Evolutionary conservation across 805 yeast species (phyloP), one percentile per base, ranked within the genome.

Genomic region (Jamesozyma rosinii): DNA sequence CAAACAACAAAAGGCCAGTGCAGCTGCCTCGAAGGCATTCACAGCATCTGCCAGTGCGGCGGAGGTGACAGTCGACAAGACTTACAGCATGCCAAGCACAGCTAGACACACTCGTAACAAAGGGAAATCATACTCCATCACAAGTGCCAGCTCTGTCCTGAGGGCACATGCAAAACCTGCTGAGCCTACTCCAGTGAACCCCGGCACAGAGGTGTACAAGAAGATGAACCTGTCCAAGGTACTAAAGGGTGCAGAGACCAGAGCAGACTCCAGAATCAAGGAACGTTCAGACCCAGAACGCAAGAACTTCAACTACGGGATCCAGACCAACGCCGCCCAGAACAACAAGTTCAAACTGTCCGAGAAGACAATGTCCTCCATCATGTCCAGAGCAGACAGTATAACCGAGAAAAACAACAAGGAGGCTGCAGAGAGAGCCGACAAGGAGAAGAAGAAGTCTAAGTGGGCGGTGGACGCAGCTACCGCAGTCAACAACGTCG

Each of bases 401-500:
- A 59, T 72, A 13, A 73, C 79, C 6, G 85, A 77, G 42, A 85
- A 85, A 14, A 83, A 81, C 33, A 71, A 74, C 20, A 86, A 86
- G 40, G 86, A 87, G 1, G 72, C 74, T 20, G 87, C 86, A 40
- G 86, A 87, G 2, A 57, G 59, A 34, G 51, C 36, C n/a, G n/a
- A 20, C 31, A 36, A 35, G 32, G 29, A 24, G 17, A 22, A 33
- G 14, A 33, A 39, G 14, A 3, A 34, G 11, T 46, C 61, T 6
- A 51, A 59, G 38, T 70, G 67, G 47, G 71, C 76, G 17, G 58
- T 69, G 30, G 65, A 65, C 24, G 69, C 77, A 3, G 67, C 69
- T 37, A 66, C 63, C 49, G 52, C 58, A 19, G 60, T 67, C 43
- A 57, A 71, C 55, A 58, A 66, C 44, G 54, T 62, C 52, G 64